These are phyloP conservation scores for Eucalyptus erythrocorys DNA, from an alignment of 345 rosid genomes.

Conservation along the genomic window DNA sequence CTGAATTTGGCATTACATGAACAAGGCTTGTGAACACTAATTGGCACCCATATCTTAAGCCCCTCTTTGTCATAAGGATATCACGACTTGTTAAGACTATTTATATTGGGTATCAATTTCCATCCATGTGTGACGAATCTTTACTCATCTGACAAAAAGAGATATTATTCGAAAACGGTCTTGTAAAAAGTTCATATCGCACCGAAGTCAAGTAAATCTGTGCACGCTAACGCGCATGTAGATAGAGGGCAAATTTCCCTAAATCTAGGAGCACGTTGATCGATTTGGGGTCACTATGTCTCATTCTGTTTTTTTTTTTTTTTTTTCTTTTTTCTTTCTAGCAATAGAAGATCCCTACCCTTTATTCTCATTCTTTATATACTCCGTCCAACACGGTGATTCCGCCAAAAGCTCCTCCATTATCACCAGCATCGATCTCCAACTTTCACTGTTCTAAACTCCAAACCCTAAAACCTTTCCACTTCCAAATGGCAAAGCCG, in stretches of 20 bases:
- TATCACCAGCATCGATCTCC: neutral
- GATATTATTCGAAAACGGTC: accelerated
- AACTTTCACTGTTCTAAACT: neutral
- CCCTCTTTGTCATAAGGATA: neutral
- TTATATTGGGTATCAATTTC: neutral
- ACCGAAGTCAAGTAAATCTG: neutral
- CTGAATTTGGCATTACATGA: neutral
- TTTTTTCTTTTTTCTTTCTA: neutral
- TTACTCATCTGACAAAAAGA: neutral
- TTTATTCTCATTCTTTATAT: neutral
- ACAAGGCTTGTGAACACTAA: neutral
- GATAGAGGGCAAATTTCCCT: neutral
- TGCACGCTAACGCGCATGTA: neutral
- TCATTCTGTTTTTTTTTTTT: neutral
- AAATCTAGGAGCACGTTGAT: neutral
- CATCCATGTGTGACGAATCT: neutral
- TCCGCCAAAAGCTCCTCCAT: neutral
- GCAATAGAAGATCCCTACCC: neutral
- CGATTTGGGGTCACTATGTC: neutral
- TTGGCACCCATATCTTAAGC: neutral
- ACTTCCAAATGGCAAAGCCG: neutral
- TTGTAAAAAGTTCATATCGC: neutral
- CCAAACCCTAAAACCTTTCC: neutral
- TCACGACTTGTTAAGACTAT: neutral
- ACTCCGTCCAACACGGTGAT: neutral